These are phyloP conservation scores for apple (Malus domestica) DNA, from an alignment of 306 rosid genomes.

Conservation along the genomic window ASM211411v1 NC_041791.1:35437501-35438000, in stretches of 20 bases:
- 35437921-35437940: neutral
- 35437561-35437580: neutral
- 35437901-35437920: neutral
- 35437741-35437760: neutral
- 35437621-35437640: neutral
- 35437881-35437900: too few relatives aligned
- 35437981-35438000: neutral
- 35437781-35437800: neutral
- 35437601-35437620: too few relatives aligned
- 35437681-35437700: neutral
- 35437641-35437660: too few relatives aligned
- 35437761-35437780: neutral
- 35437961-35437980: neutral
- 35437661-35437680: neutral
- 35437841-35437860: neutral
- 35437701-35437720: too few relatives aligned
- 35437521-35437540: neutral
- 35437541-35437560: neutral
- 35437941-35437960: neutral
- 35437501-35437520: constrained; percentile 32
- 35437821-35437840: neutral
- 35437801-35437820: neutral
- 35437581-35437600: too few relatives aligned
- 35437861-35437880: neutral
- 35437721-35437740: neutral